Conservation (phyloP, 768 basidiomycete species). For the Sarcodon aspratus region DNA sequence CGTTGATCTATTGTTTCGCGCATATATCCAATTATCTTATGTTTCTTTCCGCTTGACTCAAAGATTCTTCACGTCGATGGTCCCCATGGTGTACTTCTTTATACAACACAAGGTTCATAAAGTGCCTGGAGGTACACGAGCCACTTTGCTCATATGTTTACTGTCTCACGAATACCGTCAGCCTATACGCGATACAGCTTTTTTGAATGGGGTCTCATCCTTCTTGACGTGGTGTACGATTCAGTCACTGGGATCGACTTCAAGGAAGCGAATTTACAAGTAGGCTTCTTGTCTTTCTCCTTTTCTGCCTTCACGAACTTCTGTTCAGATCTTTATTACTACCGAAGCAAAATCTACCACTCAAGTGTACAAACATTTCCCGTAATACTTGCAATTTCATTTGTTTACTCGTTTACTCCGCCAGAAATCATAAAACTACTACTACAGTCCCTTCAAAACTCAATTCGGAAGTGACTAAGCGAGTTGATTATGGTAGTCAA, state of each 20-base stretch:
- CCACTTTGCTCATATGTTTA: background rate
- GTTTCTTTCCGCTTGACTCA: conserved; percentile 4
- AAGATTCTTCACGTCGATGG: conserved; percentile 62
- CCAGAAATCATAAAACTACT: too few relatives aligned
- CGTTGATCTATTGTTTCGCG: conserved; percentile 8
- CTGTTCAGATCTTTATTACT: background rate
- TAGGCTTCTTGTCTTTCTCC: conserved; percentile 10
- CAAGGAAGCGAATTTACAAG: conserved; percentile 39
- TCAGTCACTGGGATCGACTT: conserved; percentile 56
- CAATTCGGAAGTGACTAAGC: too few relatives aligned
- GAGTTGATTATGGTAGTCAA: too few relatives aligned
- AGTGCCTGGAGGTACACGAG: conserved; percentile 59
- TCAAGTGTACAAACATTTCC: conserved; percentile 34
- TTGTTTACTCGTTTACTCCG: too few relatives aligned
- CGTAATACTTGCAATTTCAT: conserved; percentile 25
- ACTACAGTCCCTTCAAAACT: too few relatives aligned
- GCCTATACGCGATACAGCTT: conserved; percentile 83
- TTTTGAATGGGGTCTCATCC: conserved; percentile 80
- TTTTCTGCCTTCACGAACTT: background rate
- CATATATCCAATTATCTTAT: too few relatives aligned
- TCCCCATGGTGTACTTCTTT: conserved; percentile 77
- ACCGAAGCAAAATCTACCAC: background rate
- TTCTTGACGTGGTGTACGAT: conserved; percentile 65
- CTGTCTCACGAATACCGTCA: conserved; percentile 13
- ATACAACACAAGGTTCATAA: conserved; percentile 74